These are phyloP conservation scores for Mycena filopes DNA, from an alignment of 768 basidiomycete species.

Conservation along the genomic window DNA sequence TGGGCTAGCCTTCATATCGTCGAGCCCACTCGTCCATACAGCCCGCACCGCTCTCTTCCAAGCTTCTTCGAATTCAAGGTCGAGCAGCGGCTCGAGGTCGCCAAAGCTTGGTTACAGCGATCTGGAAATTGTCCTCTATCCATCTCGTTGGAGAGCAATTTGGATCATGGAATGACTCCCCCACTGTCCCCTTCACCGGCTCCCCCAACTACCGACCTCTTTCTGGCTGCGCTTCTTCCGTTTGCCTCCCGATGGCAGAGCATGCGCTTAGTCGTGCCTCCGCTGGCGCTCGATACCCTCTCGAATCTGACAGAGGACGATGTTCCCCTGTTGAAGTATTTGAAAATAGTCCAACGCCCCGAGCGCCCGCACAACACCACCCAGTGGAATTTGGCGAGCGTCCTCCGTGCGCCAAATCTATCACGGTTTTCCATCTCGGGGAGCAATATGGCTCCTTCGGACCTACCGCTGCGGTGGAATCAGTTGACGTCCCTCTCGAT, in stretches of 20 bases:
- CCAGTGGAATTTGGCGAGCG: background rate
- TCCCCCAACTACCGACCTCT: background rate
- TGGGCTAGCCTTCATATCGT: slow-evolving; percentile 37
- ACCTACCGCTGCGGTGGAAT: background rate
- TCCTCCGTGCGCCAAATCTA: background rate
- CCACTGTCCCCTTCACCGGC: background rate
- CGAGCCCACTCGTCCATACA: background rate
- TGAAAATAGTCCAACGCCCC: background rate
- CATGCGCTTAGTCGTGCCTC: background rate
- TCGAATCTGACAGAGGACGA: background rate
- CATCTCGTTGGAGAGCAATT: slow-evolving; percentile 1
- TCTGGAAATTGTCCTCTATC: slow-evolving; percentile 1
- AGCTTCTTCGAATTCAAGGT: slow-evolving; percentile 1
- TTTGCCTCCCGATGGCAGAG: slow-evolving; percentile 7
- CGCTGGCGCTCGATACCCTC: background rate
- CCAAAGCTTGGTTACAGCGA: slow-evolving; percentile 11
- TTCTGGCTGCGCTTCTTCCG: background rate
- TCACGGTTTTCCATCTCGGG: background rate
- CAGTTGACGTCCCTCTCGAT: background rate
- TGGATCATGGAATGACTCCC: background rate
- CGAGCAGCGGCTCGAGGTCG: slow-evolving; percentile 16
- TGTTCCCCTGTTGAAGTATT: background rate
- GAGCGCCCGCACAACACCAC: background rate
- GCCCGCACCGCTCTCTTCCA: background rate
- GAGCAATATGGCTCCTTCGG: background rate